Base-by-base conservation (phyloP, 2,329 filamentous ascomycete genomes). In the Elsinoe necatrix region DNA sequence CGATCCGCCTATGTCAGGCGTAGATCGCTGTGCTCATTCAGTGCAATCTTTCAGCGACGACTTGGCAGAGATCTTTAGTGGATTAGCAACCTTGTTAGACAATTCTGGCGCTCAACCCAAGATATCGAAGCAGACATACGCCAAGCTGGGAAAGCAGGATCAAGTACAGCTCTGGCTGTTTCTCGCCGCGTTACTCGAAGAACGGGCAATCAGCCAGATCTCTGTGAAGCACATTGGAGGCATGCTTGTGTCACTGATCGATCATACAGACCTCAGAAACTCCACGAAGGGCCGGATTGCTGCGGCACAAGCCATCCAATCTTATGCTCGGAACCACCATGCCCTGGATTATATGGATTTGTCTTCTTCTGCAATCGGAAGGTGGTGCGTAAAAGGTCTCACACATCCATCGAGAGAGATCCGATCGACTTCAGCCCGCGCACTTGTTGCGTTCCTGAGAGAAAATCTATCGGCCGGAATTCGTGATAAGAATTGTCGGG, bases 381-480 rank as follows among this genome's bases (percentile, higher is more conserved):
- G 91, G 64, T 92, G 88, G 81, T 91, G 89, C 65, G 73, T 96
- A 3, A 82, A 86, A 62, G 89, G 86, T 0, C 74, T 97, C 37
- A 84, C 85, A 61, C 95, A 91, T 69, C 95, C 91, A 1, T 71
- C 89, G 18, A 81, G 92, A 66, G 93, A 97, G 68, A 74, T 97
- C 25, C 84, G 92, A 29, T 81, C 96, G 63, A 86, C 86, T 35
- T 87, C 91, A 58, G 87, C 86, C 34, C 79, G 81, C 59, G 82
- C 84, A 0, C 68, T 92, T 23, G 76, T 83, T 48, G 74, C 78
- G 0, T 95, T 93, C 67, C 71, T 91, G 34, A 74, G 76, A 54
- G 69, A 74, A 42, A 67, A 71, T 55, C 63, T 80, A 35, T 69
- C 76, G 14, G 65, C 69, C 39, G 72, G 76, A 34, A 67, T 83